Base-by-base conservation (phyloP, 73 alveolate species). In the Symbiodinium natans region DNA sequence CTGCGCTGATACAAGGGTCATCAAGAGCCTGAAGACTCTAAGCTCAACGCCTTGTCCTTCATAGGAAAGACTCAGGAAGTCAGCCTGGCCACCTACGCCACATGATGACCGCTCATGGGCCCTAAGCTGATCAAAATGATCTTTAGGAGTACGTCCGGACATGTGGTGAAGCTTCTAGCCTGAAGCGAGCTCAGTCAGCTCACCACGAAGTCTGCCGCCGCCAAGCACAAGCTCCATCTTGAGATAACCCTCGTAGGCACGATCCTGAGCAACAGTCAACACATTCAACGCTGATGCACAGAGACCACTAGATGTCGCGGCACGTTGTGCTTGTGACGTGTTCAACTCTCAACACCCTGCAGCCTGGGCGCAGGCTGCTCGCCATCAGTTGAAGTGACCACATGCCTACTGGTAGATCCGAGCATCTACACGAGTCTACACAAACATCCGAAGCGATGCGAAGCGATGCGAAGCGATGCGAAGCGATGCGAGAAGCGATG, bases 171-270 rank as follows among this genome's bases (percentile, higher is more conserved):
- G n/a, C n/a, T n/a, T 29, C 80, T 29, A 13, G 84, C 84, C 84
- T 74, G 84, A 74, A 0, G 84, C 84, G 29, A 74, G 42, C 84
- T 74, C 84, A 10, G 43, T n/a, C 84, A 74, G 84, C 42, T 74
- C 84, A 4, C 84, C 84, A 6, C 84, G 84, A 13, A 74, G 41
- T 15, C 29, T n/a, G 42, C 84, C 84, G 42, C 31, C 0, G 29
- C 84, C 84, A 41, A 31, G 31, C 84, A 74, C 43, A 17, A 74
- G 84, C 84, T 74, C 84, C 84, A 74, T n/a, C 29, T 33, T 41
- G 29, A 74, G 84, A 23, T 74, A 34, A 29, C 42, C 84, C 27
- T 74, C 84, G 84, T 74, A 74, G 43, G 6, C 19, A 21, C 42
- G 40, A 15, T 74, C 84, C 84, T 74, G 23, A 17, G 63, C 63